A percentile compares a stretch with the other conserved stretches of the same genome.
phyloP scores from a whole-genome alignment of 352 stramenopile species.

The Pythium grandisporangium region DNA sequence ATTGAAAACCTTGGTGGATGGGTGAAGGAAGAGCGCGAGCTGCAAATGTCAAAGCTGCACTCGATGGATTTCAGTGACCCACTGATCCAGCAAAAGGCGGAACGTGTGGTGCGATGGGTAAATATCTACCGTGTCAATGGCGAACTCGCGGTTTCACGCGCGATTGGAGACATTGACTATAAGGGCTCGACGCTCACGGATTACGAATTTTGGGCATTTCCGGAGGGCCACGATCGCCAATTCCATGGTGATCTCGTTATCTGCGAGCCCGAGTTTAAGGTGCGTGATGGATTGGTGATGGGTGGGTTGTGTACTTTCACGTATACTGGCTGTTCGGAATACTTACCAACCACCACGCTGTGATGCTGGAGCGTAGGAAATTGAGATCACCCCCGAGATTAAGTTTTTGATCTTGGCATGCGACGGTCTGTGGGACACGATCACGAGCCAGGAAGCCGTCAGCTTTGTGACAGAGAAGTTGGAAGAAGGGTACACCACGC shows the following conservation, averaged over 20 bases:
- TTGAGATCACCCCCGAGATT: slow-evolving; percentile 84
- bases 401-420: slow-evolving; percentile 90
- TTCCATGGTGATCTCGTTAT: slow-evolving; percentile 86
- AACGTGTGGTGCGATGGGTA: slow-evolving; percentile 78
- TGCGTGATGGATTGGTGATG: too few species aligned
- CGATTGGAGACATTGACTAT: slow-evolving; percentile 90
- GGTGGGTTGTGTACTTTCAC: too few species aligned
- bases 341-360: too few species aligned
- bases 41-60: slow-evolving; percentile 83
- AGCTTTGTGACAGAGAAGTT: slow-evolving; percentile 69
- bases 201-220: slow-evolving; percentile 81
- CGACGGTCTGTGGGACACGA: slow-evolving; percentile 90
- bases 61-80: slow-evolving; percentile 86
- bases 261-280: slow-evolving; percentile 75
- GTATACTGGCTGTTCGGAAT: too few species aligned
- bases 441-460: slow-evolving; percentile 89
- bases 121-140: slow-evolving; percentile 86
- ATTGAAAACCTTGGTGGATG: slow-evolving; percentile 71
- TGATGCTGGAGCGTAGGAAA: too few species aligned
- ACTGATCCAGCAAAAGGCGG: slow-evolving; percentile 71
- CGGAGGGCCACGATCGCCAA: slow-evolving; percentile 64
- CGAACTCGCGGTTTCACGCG: slow-evolving; percentile 88
- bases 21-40: slow-evolving; percentile 77
- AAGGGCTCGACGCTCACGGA: slow-evolving; percentile 68
- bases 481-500: slow-evolving; percentile 53